Base-by-base conservation (phyloP, 306 rosid species). In the Prunus armeniaca region DNA sequence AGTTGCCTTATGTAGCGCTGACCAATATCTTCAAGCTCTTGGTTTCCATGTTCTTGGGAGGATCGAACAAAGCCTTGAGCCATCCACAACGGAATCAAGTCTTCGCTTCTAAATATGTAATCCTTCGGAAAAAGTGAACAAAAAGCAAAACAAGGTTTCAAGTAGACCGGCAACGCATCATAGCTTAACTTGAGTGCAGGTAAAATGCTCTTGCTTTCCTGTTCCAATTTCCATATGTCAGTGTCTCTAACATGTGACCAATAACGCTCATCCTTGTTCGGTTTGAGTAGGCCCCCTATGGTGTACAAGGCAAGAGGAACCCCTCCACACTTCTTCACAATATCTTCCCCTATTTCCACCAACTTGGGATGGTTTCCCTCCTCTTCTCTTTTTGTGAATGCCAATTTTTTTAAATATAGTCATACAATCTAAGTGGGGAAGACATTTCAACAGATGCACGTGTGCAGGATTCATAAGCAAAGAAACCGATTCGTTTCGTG, bases 301-400 rank as follows among this genome's bases (percentile, higher is more conserved):
- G 32, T 13, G 4, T 4, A 46, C 50, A 80, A 49, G 2, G 51
- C 72, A 15, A 80, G 64, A 50, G 76, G 79, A 57, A 50, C 63
- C 4, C 83, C 79, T 38, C 18, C 22, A 12, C 73, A 80, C 49
- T 74, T 80, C 19, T 6, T 22, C 38, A 67, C 76, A 60, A 80
- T 74, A 61, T 74, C 79, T 8, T 49, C 55, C 7, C 72, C 79
- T 17, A 80, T 74, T 22, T 50, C 6, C 2, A 60, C 14, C 28
- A 58, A 30, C 12, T 34, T 8, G 10, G 49, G 25, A 38, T 73
- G 34, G 5, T n/a, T 17, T 14, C 2, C 34, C 24, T 68, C 61
- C 27, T 25, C 27, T 11, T 51, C 67, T 38, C 65, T 58, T n/a
- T 43, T 30, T 9, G 2, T 22, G 14, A 25, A 18, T 1, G 72